Evolutionary conservation across 176 grass and related monocot species (phyloP), one percentile per base, ranked within the genome.

Genomic region (Oryza glumipatula): DNA sequence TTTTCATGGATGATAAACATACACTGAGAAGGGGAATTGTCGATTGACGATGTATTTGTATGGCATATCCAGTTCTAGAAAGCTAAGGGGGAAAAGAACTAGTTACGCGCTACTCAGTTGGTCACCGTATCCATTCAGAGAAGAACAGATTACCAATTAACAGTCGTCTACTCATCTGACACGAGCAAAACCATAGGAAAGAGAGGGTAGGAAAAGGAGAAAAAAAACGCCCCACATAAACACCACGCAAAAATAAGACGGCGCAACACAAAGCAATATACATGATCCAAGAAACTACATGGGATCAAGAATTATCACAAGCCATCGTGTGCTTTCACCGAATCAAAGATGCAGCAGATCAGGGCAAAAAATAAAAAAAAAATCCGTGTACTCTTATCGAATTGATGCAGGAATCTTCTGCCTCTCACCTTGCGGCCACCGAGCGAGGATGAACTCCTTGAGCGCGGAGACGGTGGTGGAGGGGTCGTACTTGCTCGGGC

Each of bases 381-480:
- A 15, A 28, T 6, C 4, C 30, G 72, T n/a, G 48, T 11, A 68
- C 14, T 15, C 48, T 74, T 74, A 74, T 44, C 28, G 30, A 90
- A 82, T 75, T 68, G 33, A 85, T 44, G 9, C 11, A 67, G 41
- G 77, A 77, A 73, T 73, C 38, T 63, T 71, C 65, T 60, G 15
- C 33, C 89, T 88, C 89, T 88, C 89, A 97, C 94, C 94, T 94
- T 94, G 92, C 48, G 94, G 94, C 94, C 94, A 97, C 76, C 88
- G 92, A 82, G 94, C 83, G 70, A 97, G 79, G 30, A 97, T 94
- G 83, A 82, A 81, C 82, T 97, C 94, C 88, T 97, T 97, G 87
- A 97, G 94, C 76, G 92, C 84, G 3, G 87, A 88, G 64, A 97
- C 89, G 75, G 92, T 94, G 22, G 92, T 94, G 6, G 92, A 81